phyloP scores from a whole-genome alignment of 495 filamentous ascomycete species.

The Emericellopsis terricola region DNA sequence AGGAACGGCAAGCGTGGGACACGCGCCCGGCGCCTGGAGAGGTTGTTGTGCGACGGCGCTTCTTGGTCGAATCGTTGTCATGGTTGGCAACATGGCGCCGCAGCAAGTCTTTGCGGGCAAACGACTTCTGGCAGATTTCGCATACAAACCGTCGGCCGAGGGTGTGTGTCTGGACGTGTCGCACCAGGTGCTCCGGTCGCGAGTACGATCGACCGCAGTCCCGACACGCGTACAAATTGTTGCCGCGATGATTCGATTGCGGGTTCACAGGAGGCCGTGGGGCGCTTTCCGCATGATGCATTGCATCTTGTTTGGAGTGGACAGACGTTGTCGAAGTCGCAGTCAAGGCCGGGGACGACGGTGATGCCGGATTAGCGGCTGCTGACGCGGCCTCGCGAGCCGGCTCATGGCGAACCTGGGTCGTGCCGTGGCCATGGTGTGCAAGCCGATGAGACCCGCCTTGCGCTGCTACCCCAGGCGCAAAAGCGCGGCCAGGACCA shows the following conservation, averaged over 20 bases:
- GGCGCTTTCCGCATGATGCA: no score
- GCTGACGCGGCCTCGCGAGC: not conserved
- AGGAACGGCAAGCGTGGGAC: constrained; percentile 33
- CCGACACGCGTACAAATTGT: constrained; percentile 33
- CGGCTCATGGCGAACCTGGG: no score
- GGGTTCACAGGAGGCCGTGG: no score
- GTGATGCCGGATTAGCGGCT: not conserved
- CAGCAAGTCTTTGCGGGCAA: constrained; percentile 34
- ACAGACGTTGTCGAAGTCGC: not conserved
- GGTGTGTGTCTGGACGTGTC: constrained; percentile 39
- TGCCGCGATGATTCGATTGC: constrained; percentile 1
- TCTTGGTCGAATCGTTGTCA: constrained; percentile 22
- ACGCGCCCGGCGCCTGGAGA: constrained; percentile 30
- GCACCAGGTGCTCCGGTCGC: constrained; percentile 36
- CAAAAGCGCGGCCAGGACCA: not conserved
- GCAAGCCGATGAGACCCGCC: not conserved
- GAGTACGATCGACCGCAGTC: constrained; percentile 34
- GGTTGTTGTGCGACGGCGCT: constrained; percentile 24
- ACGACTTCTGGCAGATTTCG: constrained; percentile 33
- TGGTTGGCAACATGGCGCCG: constrained; percentile 37
- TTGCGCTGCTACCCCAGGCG: not conserved
- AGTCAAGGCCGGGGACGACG: not conserved
- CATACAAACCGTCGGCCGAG: constrained; percentile 34
- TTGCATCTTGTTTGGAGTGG: no score
- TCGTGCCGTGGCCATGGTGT: not conserved